Base-by-base conservation (phyloP, 2,329 filamentous ascomycete species). In the Epichloe scottii region DNA sequence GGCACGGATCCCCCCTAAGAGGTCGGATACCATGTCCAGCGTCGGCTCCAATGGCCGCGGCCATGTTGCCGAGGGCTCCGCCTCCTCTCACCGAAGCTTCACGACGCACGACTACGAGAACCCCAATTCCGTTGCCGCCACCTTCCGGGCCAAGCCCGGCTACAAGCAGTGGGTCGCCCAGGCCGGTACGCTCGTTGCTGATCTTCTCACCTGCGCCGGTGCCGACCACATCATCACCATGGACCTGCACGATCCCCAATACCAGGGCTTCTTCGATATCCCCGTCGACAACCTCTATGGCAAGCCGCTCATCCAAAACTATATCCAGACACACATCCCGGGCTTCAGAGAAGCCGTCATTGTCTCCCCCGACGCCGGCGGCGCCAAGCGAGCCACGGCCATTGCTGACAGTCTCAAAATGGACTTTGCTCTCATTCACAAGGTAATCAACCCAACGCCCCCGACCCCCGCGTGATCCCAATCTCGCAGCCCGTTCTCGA, bases 161-260 rank as follows among this genome's bases (percentile, higher is more conserved):
- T 98, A 98, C 69, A 93, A 93, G 73, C 89, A 95, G 71, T 98
- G 93, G 93, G 91, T 98, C 56, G 93, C 93, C 21, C 93, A 97
- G 71, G 90, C 93, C 41, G 93, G 93, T 54, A 97, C 90, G 33
- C 78, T 98, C 52, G 86, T 98, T 46, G 93, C 93, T 48, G 90
- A 97, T 66, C 80, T 98, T 43, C 76, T 98, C 57, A 96, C 89
- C 40, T 96, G 90, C 69, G 91, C 93, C 56, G 93, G 93, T 57
- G 89, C 93, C 44, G 91, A 98, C 67, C 93, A 97, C 68, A 85
- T 95, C 65, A 96, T 97, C 66, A 96, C 91, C 34, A 94, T 98
- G 87, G 93, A 98, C 64, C 78, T 98, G 49, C 89, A 93, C 66
- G 91, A 96, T 67, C 87, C 89, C 41, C 89, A 98, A 69, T 97